Conservation (phyloP, 176 grass and related monocot species). For the Elymus sibiricus region DNA sequence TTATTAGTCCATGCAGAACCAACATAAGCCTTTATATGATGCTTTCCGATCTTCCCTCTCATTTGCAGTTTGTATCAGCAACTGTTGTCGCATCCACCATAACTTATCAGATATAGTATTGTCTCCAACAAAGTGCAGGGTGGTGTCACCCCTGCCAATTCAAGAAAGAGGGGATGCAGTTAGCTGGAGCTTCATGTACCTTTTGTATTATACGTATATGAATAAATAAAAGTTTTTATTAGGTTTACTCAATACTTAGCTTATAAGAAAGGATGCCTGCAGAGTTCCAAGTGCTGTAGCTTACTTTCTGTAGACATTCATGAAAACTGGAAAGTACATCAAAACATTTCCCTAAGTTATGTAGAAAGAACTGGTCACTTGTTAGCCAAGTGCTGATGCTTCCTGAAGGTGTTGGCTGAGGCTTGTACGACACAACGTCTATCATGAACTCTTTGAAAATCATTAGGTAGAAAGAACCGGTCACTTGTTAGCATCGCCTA, state of each 20-base stretch:
- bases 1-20: not conserved
- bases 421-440: not conserved
- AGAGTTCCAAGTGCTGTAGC: not conserved
- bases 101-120: slow-evolving; percentile 5
- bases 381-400: no score
- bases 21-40: not conserved
- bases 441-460: not conserved
- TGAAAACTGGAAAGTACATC: slow-evolving; percentile 8
- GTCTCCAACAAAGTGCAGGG: not conserved
- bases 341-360: not conserved
- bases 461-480: not conserved
- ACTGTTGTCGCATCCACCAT: not conserved
- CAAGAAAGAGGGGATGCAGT: slow-evolving; percentile 21
- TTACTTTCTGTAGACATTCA: slow-evolving; percentile 26
- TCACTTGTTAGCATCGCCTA: not conserved
- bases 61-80: not conserved
- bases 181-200: not conserved
- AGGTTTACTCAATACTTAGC: not conserved
- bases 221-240: not conserved
- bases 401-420: not conserved
- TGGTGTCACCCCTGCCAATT: not conserved
- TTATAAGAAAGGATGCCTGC: slow-evolving; percentile 3
- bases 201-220: not conserved
- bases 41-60: not conserved
- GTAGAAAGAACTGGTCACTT: no score